A percentile compares a stretch with the other conserved stretches of the same genome.
Evolutionary conservation across 805 yeast species (phyloP).

Genomic region (Saccharomycopsis fermentans): DNA sequence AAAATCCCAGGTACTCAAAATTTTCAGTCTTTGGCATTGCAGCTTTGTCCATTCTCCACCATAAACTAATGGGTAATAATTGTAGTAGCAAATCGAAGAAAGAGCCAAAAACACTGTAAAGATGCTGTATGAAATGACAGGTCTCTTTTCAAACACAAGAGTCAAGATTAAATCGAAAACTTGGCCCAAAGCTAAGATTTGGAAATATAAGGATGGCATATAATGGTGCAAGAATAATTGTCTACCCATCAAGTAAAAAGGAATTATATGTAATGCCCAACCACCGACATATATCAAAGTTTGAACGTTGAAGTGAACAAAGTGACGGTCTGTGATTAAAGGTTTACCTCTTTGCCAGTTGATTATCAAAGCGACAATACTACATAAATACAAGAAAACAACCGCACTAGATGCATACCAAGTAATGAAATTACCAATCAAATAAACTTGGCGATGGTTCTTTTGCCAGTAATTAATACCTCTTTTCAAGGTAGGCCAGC

Average conservation of each 20-base stretch:
- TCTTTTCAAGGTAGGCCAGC: constrained; percentile 67
- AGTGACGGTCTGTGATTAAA: constrained; percentile 40
- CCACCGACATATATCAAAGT: constrained; percentile 55
- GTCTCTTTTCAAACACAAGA: constrained; percentile 34
- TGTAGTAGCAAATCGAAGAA: constrained; percentile 44
- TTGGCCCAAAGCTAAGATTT: constrained; percentile 67
- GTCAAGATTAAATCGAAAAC: constrained; percentile 43
- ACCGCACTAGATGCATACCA: constrained; percentile 65
- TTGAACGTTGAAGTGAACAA: constrained; percentile 57
- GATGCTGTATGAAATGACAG: constrained; percentile 34
- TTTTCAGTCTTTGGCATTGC: constrained; percentile 52
- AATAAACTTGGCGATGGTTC: constrained; percentile 51
- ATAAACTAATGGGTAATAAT: constrained; percentile 65
- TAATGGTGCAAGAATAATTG: constrained; percentile 92
- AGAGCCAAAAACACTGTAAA: constrained; percentile 39
- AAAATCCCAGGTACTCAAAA: constrained; percentile 74
- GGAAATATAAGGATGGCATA: constrained; percentile 87
- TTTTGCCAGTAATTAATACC: constrained; percentile 77
- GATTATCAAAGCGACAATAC: constrained; percentile 34
- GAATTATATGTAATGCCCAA: constrained; percentile 84
- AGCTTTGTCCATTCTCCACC: constrained; percentile 71
- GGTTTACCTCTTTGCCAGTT: constrained; percentile 58
- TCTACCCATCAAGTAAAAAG: constrained; percentile 85
- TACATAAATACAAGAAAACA: constrained; percentile 37
- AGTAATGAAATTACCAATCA: constrained; percentile 67